These are phyloP conservation scores for Tricholoma matsutake DNA, from an alignment of 768 basidiomycete species.

Conservation along the genomic window DNA sequence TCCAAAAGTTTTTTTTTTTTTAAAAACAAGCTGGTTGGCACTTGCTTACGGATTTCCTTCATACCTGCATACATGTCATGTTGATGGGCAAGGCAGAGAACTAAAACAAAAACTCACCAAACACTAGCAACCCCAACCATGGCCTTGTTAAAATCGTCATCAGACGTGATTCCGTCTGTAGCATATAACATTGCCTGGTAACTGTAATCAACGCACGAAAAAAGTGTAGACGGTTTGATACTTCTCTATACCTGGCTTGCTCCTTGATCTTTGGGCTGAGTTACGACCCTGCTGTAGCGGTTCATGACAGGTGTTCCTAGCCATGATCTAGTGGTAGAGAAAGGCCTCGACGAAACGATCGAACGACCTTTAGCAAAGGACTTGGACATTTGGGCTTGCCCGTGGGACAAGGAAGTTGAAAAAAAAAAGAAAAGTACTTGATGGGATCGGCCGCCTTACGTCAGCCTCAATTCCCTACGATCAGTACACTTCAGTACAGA, in stretches of 20 bases:
- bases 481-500: background rate
- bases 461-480: constrained; percentile 5
- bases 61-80: constrained; percentile 60
- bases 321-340: constrained; percentile 38
- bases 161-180: constrained; percentile 83
- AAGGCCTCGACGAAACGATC: constrained; percentile 30
- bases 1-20: background rate
- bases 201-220: background rate
- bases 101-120: constrained; percentile 57
- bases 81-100: constrained; percentile 4
- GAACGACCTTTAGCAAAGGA: constrained; percentile 23
- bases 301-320: constrained; percentile 49
- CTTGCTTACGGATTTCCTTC: constrained; percentile 91
- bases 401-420: background rate
- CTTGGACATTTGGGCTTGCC: constrained; percentile 20
- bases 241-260: constrained; percentile 72
- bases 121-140: constrained; percentile 98
- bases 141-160: constrained; percentile 88
- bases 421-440: background rate
- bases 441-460: constrained; percentile 10
- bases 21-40: background rate
- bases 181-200: constrained; percentile 95
- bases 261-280: constrained; percentile 91
- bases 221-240: constrained; percentile 5
- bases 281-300: constrained; percentile 77